Evolutionary conservation across 306 rosid genomes (phyloP), one percentile per base, ranked within the genome.

Genomic region (Pyrus betulifolia): DNA sequence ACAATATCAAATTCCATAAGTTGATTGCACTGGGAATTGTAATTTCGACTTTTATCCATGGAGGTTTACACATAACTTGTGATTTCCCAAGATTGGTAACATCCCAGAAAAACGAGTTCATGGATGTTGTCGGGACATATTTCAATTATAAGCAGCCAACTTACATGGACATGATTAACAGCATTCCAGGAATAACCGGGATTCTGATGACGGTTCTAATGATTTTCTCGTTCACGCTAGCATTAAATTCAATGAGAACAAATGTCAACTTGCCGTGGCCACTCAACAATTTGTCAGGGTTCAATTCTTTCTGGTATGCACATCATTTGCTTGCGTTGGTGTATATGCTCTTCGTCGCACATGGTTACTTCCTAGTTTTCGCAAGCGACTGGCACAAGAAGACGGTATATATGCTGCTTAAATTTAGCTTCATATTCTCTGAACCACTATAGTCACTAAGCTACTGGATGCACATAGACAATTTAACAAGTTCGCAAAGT

Each of bases 281-380:
- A 0, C 68, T 95, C 61, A 86, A 89, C 57, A 70, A 61, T 68
- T 81, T 91, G 86, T 93, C 93, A 2, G 97, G 98, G 61, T 95
- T 95, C 81, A 95, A 92, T 81, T 55, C 97, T 62, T 95, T 95
- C 81, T 95, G 98, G 98, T 95, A 90, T 79, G 87, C 98, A 25
- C 98, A 95, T 77, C 98, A 95, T 86, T 84, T 95, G 87, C 87
- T 95, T 76, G 84, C 54, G 72, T 5, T 86, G 82, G 98, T 74
- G 21, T 95, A 90, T 61, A 13, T 88, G 18, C 92, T 92, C 76
- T 84, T 90, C 18, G 31, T 88, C 78, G 11, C 84, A 3, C 98
- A 95, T 76, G 98, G 98, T 76, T 79, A 84, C 84, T 92, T 62
- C 80, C 72, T 95, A 10, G 80, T 82, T 68, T 92, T 95, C 75